Percentiles rank a stretch among this genome's conserved stretches.
Evolutionary conservation across 805 yeast species (phyloP).

Genomic region (Metschnikowia gruessii): DNA sequence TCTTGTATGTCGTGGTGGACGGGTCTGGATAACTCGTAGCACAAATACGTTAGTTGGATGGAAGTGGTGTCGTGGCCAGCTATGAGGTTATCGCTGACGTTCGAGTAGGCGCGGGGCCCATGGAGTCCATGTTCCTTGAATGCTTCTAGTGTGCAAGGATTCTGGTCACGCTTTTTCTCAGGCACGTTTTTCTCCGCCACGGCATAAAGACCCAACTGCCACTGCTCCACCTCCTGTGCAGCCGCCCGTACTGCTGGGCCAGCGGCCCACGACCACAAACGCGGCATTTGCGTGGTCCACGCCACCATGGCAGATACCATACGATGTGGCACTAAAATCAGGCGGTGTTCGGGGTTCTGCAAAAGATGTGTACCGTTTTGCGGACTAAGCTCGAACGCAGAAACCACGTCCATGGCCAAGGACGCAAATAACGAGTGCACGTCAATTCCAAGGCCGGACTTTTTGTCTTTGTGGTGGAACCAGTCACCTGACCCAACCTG

Average conservation of each 20-base stretch:
- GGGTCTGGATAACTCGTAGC: slow-evolving; percentile 58
- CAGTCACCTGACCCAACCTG: background rate
- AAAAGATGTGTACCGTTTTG: slow-evolving; percentile 46
- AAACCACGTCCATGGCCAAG: slow-evolving; percentile 68
- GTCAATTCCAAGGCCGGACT: slow-evolving; percentile 43
- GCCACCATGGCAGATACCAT: slow-evolving; percentile 58
- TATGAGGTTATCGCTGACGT: slow-evolving; percentile 58
- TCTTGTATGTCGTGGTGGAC: slow-evolving; percentile 44
- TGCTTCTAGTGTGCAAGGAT: slow-evolving; percentile 33
- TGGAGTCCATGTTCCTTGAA: slow-evolving; percentile 30
- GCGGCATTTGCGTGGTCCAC: slow-evolving; percentile 61
- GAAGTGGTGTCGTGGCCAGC: slow-evolving; percentile 72
- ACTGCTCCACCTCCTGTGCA: slow-evolving; percentile 38
- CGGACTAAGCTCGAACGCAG: slow-evolving; percentile 56
- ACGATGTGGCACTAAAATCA: slow-evolving; percentile 41
- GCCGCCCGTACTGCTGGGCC: slow-evolving; percentile 36
- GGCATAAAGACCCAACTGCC: slow-evolving; percentile 41
- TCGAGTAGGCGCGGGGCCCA: slow-evolving; percentile 36
- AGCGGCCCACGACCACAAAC: slow-evolving; percentile 48
- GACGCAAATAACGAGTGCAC: slow-evolving; percentile 59
- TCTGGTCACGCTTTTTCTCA: slow-evolving; percentile 14
- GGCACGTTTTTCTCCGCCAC: slow-evolving; percentile 34
- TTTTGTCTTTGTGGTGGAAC: slow-evolving; percentile 7
- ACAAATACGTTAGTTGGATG: slow-evolving; percentile 45
- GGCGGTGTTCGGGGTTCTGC: slow-evolving; percentile 35